These are phyloP conservation scores for Ustilago hordei DNA, from an alignment of 1,284 basidiomycete species.

Conservation along the genomic window DNA sequence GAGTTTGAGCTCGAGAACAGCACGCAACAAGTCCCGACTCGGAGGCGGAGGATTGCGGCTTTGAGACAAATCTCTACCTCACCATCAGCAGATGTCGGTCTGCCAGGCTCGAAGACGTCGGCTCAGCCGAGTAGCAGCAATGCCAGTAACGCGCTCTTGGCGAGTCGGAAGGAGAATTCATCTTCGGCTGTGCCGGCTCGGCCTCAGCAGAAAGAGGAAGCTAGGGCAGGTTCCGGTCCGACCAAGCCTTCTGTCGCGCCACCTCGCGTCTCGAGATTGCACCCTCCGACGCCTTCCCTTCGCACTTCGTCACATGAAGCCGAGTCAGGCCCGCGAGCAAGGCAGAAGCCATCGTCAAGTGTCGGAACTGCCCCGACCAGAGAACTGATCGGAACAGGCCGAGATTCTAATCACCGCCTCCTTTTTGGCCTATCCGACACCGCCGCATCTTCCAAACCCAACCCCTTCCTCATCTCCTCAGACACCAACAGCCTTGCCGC, in stretches of 20 bases:
- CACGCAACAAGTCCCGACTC: constrained; percentile 25
- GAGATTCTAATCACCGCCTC: constrained; percentile 24
- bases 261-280: constrained; percentile 20
- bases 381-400: neutral
- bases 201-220: neutral
- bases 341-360: neutral
- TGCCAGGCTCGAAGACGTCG: constrained; percentile 35
- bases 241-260: constrained; percentile 25
- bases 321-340: neutral
- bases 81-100: constrained; percentile 20
- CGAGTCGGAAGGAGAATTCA: constrained; percentile 40
- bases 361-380: constrained; percentile 4
- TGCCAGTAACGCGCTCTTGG: constrained; percentile 9
- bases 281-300: constrained; percentile 13
- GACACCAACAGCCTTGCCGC: constrained; percentile 37
- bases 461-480: constrained; percentile 22
- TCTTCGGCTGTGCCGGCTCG: neutral
- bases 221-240: constrained; percentile 18
- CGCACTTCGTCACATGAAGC: constrained; percentile 15
- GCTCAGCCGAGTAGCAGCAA: neutral
- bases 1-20: constrained; percentile 49
- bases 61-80: constrained; percentile 18
- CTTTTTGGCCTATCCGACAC: constrained; percentile 24
- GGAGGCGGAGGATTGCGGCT: constrained; percentile 23
- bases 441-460: constrained; percentile 9